Percentiles rank a stretch among this genome's conserved stretches.
phyloP scores from a whole-genome alignment of 192 early-diverging fungal genomes.

The Bifiguratus adelaidae region DNA sequence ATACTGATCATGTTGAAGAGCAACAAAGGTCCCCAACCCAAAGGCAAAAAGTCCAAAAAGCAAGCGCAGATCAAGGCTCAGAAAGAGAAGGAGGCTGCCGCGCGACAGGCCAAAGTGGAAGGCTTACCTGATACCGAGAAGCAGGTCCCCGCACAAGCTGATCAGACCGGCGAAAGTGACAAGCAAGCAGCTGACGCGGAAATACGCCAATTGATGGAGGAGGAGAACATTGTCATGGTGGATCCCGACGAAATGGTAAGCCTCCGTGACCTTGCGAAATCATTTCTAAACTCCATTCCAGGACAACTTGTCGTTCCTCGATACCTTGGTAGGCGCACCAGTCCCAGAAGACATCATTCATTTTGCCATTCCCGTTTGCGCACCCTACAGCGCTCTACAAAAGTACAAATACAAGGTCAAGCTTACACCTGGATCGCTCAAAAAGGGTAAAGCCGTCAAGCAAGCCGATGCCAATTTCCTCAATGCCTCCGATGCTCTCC shows the following conservation, averaged over 20 bases:
- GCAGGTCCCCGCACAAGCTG: too few species aligned
- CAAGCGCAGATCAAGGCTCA: conserved; percentile 35
- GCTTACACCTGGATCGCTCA: conserved; percentile 78
- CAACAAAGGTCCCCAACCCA: conserved; percentile 54
- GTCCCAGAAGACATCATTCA: conserved; percentile 67
- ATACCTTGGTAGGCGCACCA: conserved; percentile 74
- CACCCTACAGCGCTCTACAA: conserved; percentile 76
- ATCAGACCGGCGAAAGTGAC: too few species aligned
- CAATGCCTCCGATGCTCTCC: conserved; percentile 13
- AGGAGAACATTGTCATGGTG: conserved; percentile 43
- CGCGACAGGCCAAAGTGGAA: background rate
- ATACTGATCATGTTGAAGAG: conserved; percentile 25
- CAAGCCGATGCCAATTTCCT: conserved; percentile 26
- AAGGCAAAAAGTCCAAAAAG: conserved; percentile 64
- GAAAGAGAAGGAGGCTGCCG: conserved; percentile 11
- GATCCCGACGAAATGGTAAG: conserved; percentile 34
- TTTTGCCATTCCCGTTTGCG: conserved; percentile 88
- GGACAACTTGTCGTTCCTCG: conserved; percentile 54
- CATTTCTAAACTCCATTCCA: conserved; percentile 1
- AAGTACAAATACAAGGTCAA: conserved; percentile 95
- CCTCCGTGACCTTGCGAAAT: background rate
- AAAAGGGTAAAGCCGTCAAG: conserved; percentile 78
- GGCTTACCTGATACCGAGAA: conserved; percentile 3
- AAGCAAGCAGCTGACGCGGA: conserved; percentile 28
- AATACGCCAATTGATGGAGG: conserved; percentile 39